phyloP scores from a whole-genome alignment of 148 eudicot species.

The Vaccinium corymbosum region DNA sequence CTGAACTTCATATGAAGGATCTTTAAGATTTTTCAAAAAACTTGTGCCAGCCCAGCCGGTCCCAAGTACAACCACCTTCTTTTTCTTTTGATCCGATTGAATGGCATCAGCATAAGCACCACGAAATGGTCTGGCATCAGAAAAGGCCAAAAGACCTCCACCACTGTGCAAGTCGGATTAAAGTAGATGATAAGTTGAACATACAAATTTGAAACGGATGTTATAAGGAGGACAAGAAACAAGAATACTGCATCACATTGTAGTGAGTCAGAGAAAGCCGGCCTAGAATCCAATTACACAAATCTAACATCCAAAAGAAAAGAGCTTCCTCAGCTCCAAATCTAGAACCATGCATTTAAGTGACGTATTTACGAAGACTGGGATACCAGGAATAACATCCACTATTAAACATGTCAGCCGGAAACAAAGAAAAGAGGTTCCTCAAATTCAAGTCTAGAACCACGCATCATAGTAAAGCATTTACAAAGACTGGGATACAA shows the following conservation, averaged over 20 bases:
- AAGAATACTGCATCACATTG: not conserved
- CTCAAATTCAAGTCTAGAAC: not conserved
- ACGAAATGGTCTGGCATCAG: slow-evolving; percentile 13
- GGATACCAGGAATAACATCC: not conserved
- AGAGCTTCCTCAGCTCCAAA: not conserved
- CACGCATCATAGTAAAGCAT: not conserved
- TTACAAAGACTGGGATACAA: not conserved
- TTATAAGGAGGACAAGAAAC: not conserved
- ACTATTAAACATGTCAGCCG: not conserved
- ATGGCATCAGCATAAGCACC: slow-evolving; percentile 12
- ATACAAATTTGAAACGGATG: not conserved
- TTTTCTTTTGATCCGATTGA: slow-evolving; percentile 18
- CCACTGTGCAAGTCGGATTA: slow-evolving; percentile 18
- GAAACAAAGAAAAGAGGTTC: slow-evolving; percentile 4
- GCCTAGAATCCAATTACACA: not conserved
- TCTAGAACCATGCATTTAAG: not conserved
- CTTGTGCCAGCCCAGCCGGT: slow-evolving; percentile 34
- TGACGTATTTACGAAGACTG: not conserved
- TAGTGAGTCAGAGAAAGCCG: not conserved
- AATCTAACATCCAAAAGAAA: not conserved
- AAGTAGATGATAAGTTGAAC: not conserved
- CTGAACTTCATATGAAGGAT: slow-evolving; percentile 28
- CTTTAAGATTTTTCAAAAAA: slow-evolving; percentile 24
- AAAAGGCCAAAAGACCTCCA: slow-evolving; percentile 24
- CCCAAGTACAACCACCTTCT: slow-evolving; percentile 27